Evolutionary conservation across 2,329 filamentous ascomycete genomes (phyloP), one percentile per base, ranked within the genome.

Genomic region (Cytospora leucostoma): DNA sequence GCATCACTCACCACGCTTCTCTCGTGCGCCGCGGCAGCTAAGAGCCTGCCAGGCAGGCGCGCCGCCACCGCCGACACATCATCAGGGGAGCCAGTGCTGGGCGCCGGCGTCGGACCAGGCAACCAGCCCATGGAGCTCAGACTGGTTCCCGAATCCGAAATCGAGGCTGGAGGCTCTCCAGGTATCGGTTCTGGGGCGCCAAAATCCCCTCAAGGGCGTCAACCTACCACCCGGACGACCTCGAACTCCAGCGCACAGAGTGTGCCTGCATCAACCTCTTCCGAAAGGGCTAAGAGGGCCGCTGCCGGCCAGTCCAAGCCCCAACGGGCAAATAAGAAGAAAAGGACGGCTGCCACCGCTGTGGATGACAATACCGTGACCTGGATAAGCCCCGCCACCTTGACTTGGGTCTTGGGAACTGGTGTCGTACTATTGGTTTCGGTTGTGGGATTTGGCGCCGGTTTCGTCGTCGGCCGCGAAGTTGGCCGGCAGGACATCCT

Each of bases 1-100:
- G 93, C 95, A 21, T 97, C 92, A 56, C 82, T 99, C n/a, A 97
- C 93, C 0, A 98, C 95, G 0, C 83, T 99, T 13, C 85, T 99
- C 13, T 97, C 94, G n/a, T 96, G 92, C 71, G 94, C 93, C 0
- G 93, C 93, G 3, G 95, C 94, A 0, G 95, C 94, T 1, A 86
- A 95, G 51, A 90, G 90, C 4, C 80, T 95, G 17, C 87, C 89
- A 0, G 97, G 95, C 72, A 78, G 80, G 17, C 80, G 80, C 56
- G 71, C 73, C 44, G 69, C 72, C 54, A 47, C 69, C 49, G 72
- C 72, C 13, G 78, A 80, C 60, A 70, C 73, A 13, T 68, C 73
- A 57, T 63, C 70, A 53, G 64, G 64, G 35, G 70, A 74, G 56
- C 67, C 73, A 15, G 64, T 68, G 13, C 68, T 72, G 11, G 75